Conservation (phyloP, 768 basidiomycete species). For the Clitopilus hobsonii region DNA sequence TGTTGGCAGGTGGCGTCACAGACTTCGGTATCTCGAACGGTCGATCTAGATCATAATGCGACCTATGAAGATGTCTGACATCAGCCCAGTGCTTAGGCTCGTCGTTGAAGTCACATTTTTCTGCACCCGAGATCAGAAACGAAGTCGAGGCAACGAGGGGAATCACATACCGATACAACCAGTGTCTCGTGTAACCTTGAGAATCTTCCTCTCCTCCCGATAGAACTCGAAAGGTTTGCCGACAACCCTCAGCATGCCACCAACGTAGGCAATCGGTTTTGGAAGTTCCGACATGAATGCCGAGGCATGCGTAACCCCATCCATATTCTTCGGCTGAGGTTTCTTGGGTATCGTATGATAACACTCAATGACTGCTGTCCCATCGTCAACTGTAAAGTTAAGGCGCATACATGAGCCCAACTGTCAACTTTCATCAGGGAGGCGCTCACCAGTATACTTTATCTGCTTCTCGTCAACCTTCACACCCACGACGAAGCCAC, state of each 20-base stretch:
- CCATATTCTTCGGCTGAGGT: slow-evolving; percentile 13
- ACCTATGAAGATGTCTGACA: slow-evolving; percentile 49
- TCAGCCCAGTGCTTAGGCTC: slow-evolving; percentile 53
- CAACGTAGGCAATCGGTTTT: slow-evolving; percentile 36
- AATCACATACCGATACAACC: slow-evolving; percentile 43
- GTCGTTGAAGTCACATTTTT: slow-evolving; percentile 45
- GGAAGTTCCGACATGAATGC: slow-evolving; percentile 7
- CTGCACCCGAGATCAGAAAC: slow-evolving; percentile 20
- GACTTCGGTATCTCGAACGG: slow-evolving; percentile 47
- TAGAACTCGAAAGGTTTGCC: slow-evolving; percentile 40
- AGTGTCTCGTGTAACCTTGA: slow-evolving; percentile 30
- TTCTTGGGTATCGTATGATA: slow-evolving; percentile 32
- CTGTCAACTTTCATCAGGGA: background rate
- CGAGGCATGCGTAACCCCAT: slow-evolving; percentile 2
- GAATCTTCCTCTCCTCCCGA: slow-evolving; percentile 39
- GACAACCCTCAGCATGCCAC: slow-evolving; percentile 38
- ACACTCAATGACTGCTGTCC: slow-evolving; percentile 71
- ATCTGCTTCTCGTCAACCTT: slow-evolving; percentile 54
- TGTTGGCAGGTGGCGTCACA: slow-evolving; percentile 8
- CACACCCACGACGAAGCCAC: slow-evolving; percentile 64
- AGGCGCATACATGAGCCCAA: no score
- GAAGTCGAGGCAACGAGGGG: background rate
- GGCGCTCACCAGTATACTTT: slow-evolving; percentile 49
- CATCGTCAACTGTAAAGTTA: slow-evolving; percentile 77
- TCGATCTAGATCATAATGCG: slow-evolving; percentile 40